Evolutionary conservation across 1,139 yeast genomes (phyloP), one percentile per base, ranked within the genome.

Genomic region (Blastobotrys capitulatus): DNA sequence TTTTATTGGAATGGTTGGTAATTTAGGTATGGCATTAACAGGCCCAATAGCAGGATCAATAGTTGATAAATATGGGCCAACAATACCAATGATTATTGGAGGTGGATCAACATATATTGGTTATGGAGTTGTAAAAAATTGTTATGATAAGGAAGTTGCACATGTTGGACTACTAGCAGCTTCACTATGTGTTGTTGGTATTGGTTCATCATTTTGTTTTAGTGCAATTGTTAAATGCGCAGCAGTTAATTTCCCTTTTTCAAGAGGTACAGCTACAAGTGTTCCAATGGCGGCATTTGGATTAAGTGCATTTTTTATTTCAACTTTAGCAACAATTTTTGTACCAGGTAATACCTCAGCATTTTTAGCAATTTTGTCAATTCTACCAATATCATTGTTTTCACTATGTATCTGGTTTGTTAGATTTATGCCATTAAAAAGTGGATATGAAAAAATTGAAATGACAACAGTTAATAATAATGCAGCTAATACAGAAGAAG

Each of bases 11-110:
- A 70, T 80, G 57, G 66, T 75, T 29, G 87, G 86, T 3, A 78
- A 80, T 34, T 63, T 81, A 37, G 84, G 86, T 1, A 75, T 78
- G 51, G 80, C 84, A 7, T 52, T 78, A 12, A 69, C 81, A 1
- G 86, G 86, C 0, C 86, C 86, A 1, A 52, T 78, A 7, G 81
- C 85, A 0, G 86, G 87, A 1, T 58, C 65, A 12, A 70, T 80
- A 12, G 83, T 82, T n/a, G 87, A 82, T 58, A 66, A 65, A 41
- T 68, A 67, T 18, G 85, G 85, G 2, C 80, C 79, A 50, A 69
- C 78, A 2, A 48, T 66, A 32, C 70, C 71, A 1, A 53, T 67
- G n/a, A 35, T 59, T 2, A 49, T 62, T 19, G 67, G 69, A n/a
- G 60, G 60, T 1, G 37, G 63, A 6, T 52, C 60, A 6, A 59